These are phyloP conservation scores for Leishmania mexicana DNA, from an alignment of 208 protist genomes.

Conservation along the genomic window DNA sequence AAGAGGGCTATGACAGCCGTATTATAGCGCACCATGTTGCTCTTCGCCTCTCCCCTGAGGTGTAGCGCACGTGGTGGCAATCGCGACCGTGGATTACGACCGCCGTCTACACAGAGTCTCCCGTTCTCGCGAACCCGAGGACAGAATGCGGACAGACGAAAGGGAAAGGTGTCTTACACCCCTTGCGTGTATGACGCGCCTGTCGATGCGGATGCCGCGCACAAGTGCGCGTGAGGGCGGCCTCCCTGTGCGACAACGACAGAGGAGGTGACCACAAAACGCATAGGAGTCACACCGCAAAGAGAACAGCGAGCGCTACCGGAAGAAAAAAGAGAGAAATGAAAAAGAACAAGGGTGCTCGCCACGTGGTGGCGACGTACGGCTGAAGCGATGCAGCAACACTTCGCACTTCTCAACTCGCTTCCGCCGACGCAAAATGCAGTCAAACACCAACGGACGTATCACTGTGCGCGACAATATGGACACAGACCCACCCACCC, in stretches of 20 bases:
- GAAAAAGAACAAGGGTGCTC: not conserved
- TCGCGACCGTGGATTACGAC: not conserved
- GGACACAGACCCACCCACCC: not conserved
- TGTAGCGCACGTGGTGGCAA: not conserved
- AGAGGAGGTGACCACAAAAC: not conserved
- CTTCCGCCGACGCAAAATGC: not conserved
- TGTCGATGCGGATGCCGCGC: not conserved
- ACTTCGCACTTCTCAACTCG: not conserved
- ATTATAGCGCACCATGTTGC: conserved; percentile 6
- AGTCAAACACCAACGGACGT: not conserved
- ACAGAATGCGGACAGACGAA: not conserved
- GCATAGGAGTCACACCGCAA: not conserved
- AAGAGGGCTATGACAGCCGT: conserved; percentile 2
- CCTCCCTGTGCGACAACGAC: not conserved
- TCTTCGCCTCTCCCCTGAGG: not conserved
- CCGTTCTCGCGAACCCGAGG: not conserved
- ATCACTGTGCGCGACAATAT: not conserved
- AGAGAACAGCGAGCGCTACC: not conserved
- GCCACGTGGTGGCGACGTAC: not conserved
- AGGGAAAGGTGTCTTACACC: not conserved
- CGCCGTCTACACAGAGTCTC: not conserved
- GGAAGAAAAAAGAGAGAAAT: not conserved
- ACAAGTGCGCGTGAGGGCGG: not conserved
- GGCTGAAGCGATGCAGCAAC: not conserved
- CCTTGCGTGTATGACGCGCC: not conserved